Evolutionary conservation across 1,139 yeast genomes (phyloP).

Genomic region (Insectozyma bohioensis): DNA sequence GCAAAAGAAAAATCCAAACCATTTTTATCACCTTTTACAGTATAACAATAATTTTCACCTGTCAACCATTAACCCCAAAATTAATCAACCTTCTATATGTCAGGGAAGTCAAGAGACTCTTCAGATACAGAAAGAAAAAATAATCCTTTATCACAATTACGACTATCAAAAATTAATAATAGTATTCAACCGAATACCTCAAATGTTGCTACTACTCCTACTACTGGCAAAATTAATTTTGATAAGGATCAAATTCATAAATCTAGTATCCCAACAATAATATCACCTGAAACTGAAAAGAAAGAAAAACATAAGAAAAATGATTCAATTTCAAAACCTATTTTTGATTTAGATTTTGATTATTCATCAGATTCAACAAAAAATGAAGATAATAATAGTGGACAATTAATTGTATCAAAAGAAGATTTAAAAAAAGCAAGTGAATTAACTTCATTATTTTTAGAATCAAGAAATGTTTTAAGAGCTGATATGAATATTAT

Average conservation of each 20-base stretch:
- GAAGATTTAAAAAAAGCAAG: constrained; percentile 36
- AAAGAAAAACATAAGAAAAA: no score
- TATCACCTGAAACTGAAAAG: constrained; percentile 49
- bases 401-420: constrained; percentile 7
- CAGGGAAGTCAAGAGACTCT: constrained; percentile 1
- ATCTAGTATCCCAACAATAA: constrained; percentile 18
- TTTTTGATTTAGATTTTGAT: neutral
- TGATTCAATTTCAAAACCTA: no score
- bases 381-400: neutral
- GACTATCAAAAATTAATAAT: constrained; percentile 8
- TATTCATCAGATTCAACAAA: constrained; percentile 1
- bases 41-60: no score
- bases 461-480: constrained; percentile 44
- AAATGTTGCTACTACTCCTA: no score
- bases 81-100: no score
- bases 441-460: constrained; percentile 40
- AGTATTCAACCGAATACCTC: no score
- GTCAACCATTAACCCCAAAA: no score
- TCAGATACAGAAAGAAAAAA: neutral
- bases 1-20: no score
- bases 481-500: constrained; percentile 43
- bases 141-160: constrained; percentile 8
- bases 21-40: no score
- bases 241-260: neutral
- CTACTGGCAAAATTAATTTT: no score